Evolutionary conservation across 2,329 filamentous ascomycete genomes (phyloP).

Genomic region (Colletotrichum godetiae): DNA sequence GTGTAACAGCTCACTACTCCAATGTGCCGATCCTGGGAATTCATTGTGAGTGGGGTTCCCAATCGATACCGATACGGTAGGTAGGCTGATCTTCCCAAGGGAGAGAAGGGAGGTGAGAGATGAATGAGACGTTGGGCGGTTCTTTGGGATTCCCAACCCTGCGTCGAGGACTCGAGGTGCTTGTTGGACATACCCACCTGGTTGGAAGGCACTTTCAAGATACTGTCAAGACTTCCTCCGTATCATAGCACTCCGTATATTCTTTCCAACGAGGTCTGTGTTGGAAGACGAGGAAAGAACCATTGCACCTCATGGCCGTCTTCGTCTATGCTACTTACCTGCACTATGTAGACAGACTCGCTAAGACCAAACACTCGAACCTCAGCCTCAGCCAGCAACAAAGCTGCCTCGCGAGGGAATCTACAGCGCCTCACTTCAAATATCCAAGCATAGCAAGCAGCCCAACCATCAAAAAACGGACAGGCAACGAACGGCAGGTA

Average conservation of each 20-base stretch:
- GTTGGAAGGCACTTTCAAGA: background rate
- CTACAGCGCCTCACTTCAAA: background rate
- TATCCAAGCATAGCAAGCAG: background rate
- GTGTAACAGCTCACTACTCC: constrained; percentile 5
- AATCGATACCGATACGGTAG: background rate
- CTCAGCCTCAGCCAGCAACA: background rate
- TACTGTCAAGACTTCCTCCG: background rate
- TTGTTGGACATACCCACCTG: background rate
- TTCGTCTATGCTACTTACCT: background rate
- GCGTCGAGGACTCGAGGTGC: background rate
- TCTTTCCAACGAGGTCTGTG: background rate
- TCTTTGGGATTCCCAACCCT: constrained; percentile 9
- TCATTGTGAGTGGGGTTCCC: background rate
- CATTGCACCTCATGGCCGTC: background rate
- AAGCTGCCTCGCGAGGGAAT: background rate
- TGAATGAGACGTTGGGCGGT: background rate
- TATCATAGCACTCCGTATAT: background rate
- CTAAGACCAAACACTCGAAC: background rate
- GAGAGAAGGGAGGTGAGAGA: constrained; percentile 1
- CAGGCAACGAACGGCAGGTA: background rate
- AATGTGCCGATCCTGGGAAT: background rate
- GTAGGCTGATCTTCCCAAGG: constrained; percentile 10
- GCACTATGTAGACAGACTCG: too few relatives aligned
- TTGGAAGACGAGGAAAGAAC: background rate
- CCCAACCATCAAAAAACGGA: background rate